Evolutionary conservation across 2,329 filamentous ascomycete species (phyloP).

Genomic region (Fusarium odoratissimum): DNA sequence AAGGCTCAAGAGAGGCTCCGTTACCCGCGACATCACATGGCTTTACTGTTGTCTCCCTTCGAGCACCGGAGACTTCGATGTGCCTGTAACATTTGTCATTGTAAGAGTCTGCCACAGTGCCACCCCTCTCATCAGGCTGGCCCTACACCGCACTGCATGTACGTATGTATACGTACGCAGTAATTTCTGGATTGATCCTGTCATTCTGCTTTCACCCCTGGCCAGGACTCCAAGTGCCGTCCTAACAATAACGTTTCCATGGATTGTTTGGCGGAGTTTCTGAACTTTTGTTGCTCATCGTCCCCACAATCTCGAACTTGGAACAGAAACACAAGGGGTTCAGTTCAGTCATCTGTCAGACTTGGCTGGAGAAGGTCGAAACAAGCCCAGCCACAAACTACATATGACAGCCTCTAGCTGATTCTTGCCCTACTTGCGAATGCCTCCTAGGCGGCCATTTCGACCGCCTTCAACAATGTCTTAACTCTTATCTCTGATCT

Average conservation of each 20-base stretch:
- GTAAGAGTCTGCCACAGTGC: constrained; percentile 10
- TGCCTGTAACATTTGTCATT: constrained; percentile 5
- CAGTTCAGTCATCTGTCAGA: constrained; percentile 12
- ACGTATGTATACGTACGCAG: background rate
- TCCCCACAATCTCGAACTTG: constrained; percentile 31
- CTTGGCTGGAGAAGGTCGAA: constrained; percentile 16
- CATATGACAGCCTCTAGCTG: background rate
- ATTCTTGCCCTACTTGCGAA: constrained; percentile 9
- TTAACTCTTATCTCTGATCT: constrained; percentile 15
- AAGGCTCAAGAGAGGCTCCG: constrained; percentile 11
- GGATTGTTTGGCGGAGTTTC: constrained; percentile 20
- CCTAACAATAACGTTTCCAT: constrained; percentile 11
- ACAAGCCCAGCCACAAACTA: constrained; percentile 16
- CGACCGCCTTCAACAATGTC: constrained; percentile 12
- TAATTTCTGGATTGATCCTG: constrained; percentile 10
- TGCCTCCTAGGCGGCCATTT: background rate
- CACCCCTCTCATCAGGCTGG: constrained; percentile 15
- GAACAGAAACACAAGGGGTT: constrained; percentile 28
- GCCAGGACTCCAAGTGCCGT: constrained; percentile 33
- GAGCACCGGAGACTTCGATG: constrained; percentile 17
- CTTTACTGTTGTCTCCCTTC: constrained; percentile 4
- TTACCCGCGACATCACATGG: constrained; percentile 13
- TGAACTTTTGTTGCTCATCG: constrained; percentile 14
- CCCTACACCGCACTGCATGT: constrained; percentile 13
- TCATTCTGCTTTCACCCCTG: constrained; percentile 27